phyloP scores from a whole-genome alignment of 2,329 filamentous ascomycete species.

The Madurella mycetomatis region DNA sequence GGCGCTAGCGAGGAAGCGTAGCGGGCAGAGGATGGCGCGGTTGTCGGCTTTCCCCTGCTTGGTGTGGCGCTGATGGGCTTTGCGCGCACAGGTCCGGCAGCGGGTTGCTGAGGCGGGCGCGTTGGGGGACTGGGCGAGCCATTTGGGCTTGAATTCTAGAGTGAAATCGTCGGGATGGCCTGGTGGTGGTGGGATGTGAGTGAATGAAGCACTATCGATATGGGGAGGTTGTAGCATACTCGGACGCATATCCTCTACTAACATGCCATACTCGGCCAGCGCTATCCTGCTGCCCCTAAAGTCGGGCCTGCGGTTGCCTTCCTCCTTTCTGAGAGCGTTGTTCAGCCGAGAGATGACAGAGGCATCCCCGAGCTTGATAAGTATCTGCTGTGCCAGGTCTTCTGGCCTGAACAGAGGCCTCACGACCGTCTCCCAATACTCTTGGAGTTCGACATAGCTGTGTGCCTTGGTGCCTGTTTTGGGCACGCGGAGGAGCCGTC shows the following conservation, averaged over 20 bases:
- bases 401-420: conserved; percentile 51
- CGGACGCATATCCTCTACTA: conserved; percentile 70
- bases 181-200: neutral
- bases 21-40: conserved; percentile 49
- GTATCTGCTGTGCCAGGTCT: conserved; percentile 51
- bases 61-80: conserved; percentile 33
- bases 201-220: neutral
- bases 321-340: conserved; percentile 45
- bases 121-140: conserved; percentile 71
- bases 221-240: conserved; percentile 21
- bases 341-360: conserved; percentile 48
- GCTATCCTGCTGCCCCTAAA: conserved; percentile 48
- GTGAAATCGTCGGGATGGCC: conserved; percentile 35
- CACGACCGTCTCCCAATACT: conserved; percentile 49
- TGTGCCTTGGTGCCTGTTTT: conserved; percentile 50
- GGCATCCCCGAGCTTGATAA: conserved; percentile 43
- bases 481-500: conserved; percentile 56
- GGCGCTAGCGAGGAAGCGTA: conserved; percentile 49
- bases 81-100: conserved; percentile 69
- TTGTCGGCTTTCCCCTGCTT: conserved; percentile 13
- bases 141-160: conserved; percentile 80
- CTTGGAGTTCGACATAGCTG: conserved; percentile 39
- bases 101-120: conserved; percentile 59
- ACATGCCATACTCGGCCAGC: conserved; percentile 58
- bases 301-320: conserved; percentile 32